These are phyloP conservation scores for Suillus occidentalis DNA, from an alignment of 768 basidiomycete genomes.

Conservation along the genomic window DNA sequence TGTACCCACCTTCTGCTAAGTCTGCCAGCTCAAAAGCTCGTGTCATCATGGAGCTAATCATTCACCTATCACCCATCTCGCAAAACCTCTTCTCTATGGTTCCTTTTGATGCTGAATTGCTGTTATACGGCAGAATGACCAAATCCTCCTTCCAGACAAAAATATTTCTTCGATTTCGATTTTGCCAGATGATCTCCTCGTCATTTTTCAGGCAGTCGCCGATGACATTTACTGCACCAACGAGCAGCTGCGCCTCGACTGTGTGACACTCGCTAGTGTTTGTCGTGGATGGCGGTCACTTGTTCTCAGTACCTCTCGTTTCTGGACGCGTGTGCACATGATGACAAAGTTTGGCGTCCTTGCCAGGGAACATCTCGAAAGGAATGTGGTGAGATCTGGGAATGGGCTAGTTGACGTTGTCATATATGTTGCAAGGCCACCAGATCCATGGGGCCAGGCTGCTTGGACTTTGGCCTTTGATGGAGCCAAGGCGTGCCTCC, in stretches of 20 bases:
- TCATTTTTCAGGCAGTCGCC: not conserved
- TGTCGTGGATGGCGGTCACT: not conserved
- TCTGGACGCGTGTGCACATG: conserved; percentile 1
- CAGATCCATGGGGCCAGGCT: not conserved
- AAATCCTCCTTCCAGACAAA: not conserved
- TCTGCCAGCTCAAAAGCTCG: not conserved
- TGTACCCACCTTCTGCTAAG: not conserved
- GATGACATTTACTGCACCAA: not conserved
- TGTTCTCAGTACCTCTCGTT: not conserved
- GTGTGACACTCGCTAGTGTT: not conserved
- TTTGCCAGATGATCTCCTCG: not conserved
- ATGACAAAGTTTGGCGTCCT: not conserved
- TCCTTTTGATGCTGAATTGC: not conserved
- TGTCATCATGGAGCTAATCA: not conserved
- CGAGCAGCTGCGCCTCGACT: not conserved
- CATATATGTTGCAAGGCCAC: not conserved
- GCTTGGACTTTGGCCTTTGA: not conserved
- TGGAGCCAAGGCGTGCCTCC: not conserved
- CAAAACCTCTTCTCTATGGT: not conserved
- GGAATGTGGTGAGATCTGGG: not conserved
- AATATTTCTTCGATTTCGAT: not conserved
- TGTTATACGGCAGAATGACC: not conserved
- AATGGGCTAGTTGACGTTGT: not conserved
- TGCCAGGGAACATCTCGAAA: not conserved
- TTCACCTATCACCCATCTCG: not conserved